These are phyloP conservation scores for Aureoboletus auriporus DNA, from an alignment of 768 basidiomycete species.

Conservation along the genomic window DNA sequence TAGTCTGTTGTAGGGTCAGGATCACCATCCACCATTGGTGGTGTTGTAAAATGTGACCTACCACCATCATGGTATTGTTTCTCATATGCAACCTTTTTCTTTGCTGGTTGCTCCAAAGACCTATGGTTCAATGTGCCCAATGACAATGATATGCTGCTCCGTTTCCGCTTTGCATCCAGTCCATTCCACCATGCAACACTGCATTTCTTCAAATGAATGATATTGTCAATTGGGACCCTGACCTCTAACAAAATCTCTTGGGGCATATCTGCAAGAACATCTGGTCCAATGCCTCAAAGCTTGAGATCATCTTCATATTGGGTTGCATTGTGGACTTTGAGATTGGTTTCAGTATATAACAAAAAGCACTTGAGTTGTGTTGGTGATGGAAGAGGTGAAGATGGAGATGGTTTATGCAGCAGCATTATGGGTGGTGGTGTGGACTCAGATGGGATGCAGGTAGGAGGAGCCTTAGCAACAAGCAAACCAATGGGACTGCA, in stretches of 20 bases:
- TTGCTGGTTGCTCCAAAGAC: background rate
- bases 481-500: background rate
- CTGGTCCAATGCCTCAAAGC: background rate
- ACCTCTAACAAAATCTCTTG: background rate
- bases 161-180: background rate
- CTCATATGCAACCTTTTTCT: background rate
- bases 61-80: slow-evolving; percentile 2
- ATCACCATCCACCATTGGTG: background rate
- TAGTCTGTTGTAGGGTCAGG: background rate
- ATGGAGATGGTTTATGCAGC: no score
- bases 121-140: no score
- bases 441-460: no score
- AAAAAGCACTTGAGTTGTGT: background rate
- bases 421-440: background rate
- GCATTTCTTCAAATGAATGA: background rate
- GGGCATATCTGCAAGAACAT: background rate
- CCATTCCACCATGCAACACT: slow-evolving; percentile 1
- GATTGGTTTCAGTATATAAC: no score
- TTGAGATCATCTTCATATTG: no score
- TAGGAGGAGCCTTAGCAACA: background rate
- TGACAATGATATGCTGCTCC: background rate
- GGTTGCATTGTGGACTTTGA: no score
- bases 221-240: background rate
- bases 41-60: background rate
- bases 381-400: background rate